Evolutionary conservation across 257 asterid genomes (phyloP).

Genomic region (Eucommia ulmoides): DNA sequence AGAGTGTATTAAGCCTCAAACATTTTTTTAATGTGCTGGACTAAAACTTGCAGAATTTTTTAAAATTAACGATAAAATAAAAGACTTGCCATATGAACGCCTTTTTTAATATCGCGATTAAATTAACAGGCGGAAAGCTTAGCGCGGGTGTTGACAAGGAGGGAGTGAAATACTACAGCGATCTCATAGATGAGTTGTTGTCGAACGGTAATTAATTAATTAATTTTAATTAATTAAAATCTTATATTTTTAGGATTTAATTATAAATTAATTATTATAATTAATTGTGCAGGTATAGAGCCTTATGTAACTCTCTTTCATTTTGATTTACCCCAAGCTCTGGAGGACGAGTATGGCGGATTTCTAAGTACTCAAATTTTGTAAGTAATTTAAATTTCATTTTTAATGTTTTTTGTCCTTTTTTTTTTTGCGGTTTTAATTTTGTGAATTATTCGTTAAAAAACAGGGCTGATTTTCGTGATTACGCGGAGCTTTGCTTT

Average conservation of each 20-base stretch:
- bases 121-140: slow-evolving; percentile 55
- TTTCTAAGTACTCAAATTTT: slow-evolving; percentile 60
- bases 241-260: background rate
- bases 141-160: slow-evolving; percentile 62
- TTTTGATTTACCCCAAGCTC: slow-evolving; percentile 87
- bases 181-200: slow-evolving; percentile 53
- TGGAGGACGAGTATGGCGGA: slow-evolving; percentile 55
- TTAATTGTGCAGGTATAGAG: no score
- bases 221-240: no score
- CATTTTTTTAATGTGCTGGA: no score
- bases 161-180: slow-evolving; percentile 74
- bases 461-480: slow-evolving; percentile 90
- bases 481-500: slow-evolving; percentile 87
- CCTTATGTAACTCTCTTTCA: slow-evolving; percentile 75
- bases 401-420: no score
- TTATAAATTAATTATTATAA: no score
- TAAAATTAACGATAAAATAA: no score
- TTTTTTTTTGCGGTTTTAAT: no score
- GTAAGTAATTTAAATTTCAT: slow-evolving; percentile 16
- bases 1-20: background rate
- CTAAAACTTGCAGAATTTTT: background rate
- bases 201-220: slow-evolving; percentile 54
- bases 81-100: background rate
- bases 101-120: background rate
- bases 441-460: no score